These are phyloP conservation scores for Epichloe gansuensis DNA, from an alignment of 2,329 filamentous ascomycete species.

Conservation along the genomic window DNA sequence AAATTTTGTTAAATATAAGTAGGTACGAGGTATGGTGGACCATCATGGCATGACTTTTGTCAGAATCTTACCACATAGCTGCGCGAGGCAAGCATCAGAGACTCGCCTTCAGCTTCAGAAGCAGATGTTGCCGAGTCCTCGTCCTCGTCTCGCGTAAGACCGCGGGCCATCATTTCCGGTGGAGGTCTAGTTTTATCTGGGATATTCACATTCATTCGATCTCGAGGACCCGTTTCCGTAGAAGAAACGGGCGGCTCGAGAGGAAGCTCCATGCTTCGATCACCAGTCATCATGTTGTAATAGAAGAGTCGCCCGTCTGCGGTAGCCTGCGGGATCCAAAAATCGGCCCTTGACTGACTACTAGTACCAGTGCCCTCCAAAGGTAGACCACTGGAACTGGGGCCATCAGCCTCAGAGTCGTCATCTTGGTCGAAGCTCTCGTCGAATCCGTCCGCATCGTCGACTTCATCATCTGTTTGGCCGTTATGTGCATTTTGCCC, in stretches of 20 bases:
- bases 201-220: constrained; percentile 78
- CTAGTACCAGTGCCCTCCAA: constrained; percentile 51
- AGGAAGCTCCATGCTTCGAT: constrained; percentile 87
- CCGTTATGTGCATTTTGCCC: constrained; percentile 42
- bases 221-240: constrained; percentile 73
- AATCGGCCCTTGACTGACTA: constrained; percentile 79
- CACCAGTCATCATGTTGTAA: constrained; percentile 94
- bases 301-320: constrained; percentile 89
- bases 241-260: constrained; percentile 76
- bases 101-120: constrained; percentile 72
- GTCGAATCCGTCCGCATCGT: constrained; percentile 53
- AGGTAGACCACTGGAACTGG: constrained; percentile 44
- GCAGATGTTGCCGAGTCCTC: constrained; percentile 80
- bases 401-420: constrained; percentile 50
- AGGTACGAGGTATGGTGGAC: background rate
- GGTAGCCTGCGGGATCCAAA: constrained; percentile 97
- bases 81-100: constrained; percentile 52
- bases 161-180: constrained; percentile 79
- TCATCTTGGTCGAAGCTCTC: constrained; percentile 56
- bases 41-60: background rate
- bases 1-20: background rate
- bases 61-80: constrained; percentile 49
- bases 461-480: constrained; percentile 49
- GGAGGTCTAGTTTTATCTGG: constrained; percentile 85
- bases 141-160: constrained; percentile 72